A percentile compares a stretch with the other conserved stretches of the same genome.
Conservation (phyloP, 495 filamentous ascomycete genomes). For the Diplogelasinospora grovesii region DNA sequence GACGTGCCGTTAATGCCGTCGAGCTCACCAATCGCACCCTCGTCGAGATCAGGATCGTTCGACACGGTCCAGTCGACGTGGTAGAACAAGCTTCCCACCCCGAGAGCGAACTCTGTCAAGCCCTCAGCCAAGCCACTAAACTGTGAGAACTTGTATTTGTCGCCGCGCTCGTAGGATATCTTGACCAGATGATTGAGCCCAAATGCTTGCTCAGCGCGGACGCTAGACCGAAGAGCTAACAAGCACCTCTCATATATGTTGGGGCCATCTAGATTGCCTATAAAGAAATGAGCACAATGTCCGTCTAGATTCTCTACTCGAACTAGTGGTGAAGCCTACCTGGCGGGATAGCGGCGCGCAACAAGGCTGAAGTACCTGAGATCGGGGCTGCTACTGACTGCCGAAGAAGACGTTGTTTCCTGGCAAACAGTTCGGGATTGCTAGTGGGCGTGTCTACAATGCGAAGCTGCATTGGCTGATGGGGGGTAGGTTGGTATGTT, state of each 20-base stretch:
- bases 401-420: slow-evolving; percentile 31
- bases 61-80: slow-evolving; percentile 73
- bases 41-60: slow-evolving; percentile 53
- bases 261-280: slow-evolving; percentile 60
- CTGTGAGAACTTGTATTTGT: slow-evolving; percentile 90
- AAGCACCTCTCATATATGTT: slow-evolving; percentile 88
- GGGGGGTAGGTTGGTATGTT: slow-evolving; percentile 52
- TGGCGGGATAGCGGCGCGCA: slow-evolving; percentile 16
- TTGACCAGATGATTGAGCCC: slow-evolving; percentile 89
- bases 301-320: too few species aligned
- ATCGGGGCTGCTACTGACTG: slow-evolving; percentile 19
- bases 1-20: slow-evolving; percentile 72
- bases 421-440: slow-evolving; percentile 54
- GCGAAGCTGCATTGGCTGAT: slow-evolving; percentile 53
- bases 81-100: slow-evolving; percentile 68
- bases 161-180: slow-evolving; percentile 87
- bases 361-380: slow-evolving; percentile 15
- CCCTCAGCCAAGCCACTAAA: slow-evolving; percentile 88
- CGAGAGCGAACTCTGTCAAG: slow-evolving; percentile 74
- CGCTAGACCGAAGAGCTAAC: slow-evolving; percentile 68
- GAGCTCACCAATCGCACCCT: slow-evolving; percentile 47
- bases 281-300: too few species aligned
- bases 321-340: slow-evolving; percentile 19
- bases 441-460: slow-evolving; percentile 64
- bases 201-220: slow-evolving; percentile 78